Percentiles rank a stretch among this genome's conserved stretches.
phyloP scores from a whole-genome alignment of 495 filamentous ascomycete species.

The Cercophora samala region DNA sequence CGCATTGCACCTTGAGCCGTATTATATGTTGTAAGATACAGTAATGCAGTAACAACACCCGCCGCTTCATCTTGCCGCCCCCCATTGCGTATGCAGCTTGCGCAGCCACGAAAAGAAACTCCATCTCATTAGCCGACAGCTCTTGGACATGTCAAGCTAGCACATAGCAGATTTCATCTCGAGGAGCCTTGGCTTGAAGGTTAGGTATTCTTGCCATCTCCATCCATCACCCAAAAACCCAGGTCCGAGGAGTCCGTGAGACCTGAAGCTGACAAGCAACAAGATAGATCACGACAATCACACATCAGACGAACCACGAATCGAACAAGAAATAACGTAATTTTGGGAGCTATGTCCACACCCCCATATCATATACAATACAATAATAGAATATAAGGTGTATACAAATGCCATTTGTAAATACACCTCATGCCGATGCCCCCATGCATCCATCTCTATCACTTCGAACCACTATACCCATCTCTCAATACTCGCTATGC shows the following conservation, averaged over 20 bases:
- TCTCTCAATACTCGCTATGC: neutral
- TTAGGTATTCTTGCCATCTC: too few species aligned
- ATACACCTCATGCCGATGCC: neutral
- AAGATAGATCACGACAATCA: neutral
- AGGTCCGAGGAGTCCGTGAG: too few species aligned
- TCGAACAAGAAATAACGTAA: neutral
- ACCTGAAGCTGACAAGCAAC: neutral
- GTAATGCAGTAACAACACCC: neutral
- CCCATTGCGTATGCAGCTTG: constrained; percentile 26
- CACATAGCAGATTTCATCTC: neutral
- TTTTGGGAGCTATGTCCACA: neutral
- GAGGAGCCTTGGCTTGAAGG: neutral
- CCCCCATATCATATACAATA: neutral
- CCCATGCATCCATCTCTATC: constrained; percentile 1
- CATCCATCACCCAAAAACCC: neutral
- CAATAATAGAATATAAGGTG: constrained; percentile 1
- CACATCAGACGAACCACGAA: neutral
- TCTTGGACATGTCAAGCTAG: neutral
- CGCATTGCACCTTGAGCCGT: neutral
- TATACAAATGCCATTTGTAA: neutral
- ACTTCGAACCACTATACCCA: neutral
- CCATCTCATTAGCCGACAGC: neutral
- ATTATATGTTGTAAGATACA: neutral
- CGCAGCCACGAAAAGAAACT: constrained; percentile 19
- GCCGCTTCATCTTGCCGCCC: neutral